A percentile compares a stretch with the other conserved stretches of the same genome.
These are phyloP conservation scores for Drechslera avenae DNA, from an alignment of 2,329 filamentous ascomycete species.

Conservation along the genomic window DNA sequence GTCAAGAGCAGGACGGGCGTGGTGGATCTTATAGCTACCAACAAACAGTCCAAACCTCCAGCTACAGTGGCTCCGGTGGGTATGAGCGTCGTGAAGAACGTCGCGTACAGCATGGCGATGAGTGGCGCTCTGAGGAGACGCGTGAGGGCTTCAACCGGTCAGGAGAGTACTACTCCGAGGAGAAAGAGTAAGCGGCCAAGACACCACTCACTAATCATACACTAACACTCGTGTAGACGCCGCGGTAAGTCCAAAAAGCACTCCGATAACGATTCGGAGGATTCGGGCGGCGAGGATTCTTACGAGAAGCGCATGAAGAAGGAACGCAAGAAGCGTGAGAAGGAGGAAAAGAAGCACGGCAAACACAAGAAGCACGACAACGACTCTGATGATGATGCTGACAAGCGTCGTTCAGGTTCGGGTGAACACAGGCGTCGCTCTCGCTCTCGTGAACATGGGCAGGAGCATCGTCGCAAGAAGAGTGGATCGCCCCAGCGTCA, in stretches of 20 bases:
- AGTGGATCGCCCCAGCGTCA: conserved; percentile 31
- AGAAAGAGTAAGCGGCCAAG: conserved; percentile 45
- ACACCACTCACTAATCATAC: neutral
- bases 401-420: conserved; percentile 29
- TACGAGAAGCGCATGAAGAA: conserved; percentile 27
- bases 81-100: conserved; percentile 65
- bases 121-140: conserved; percentile 46
- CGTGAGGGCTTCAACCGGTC: conserved; percentile 44
- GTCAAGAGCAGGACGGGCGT: conserved; percentile 61
- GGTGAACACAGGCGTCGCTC: conserved; percentile 19
- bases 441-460: conserved; percentile 20
- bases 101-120: conserved; percentile 53
- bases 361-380: conserved; percentile 21
- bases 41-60: conserved; percentile 61
- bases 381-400: conserved; percentile 25
- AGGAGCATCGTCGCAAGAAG: conserved; percentile 25
- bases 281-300: conserved; percentile 38
- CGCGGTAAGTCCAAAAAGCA: conserved; percentile 49
- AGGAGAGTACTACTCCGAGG: conserved; percentile 50
- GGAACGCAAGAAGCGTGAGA: conserved; percentile 29
- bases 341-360: conserved; percentile 26
- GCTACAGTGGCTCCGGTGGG: conserved; percentile 55
- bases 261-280: conserved; percentile 44
- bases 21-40: conserved; percentile 61
- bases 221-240: conserved; percentile 33